phyloP scores from a whole-genome alignment of 1,284 basidiomycete genomes.

The Leucoagaricus sp. region DNA sequence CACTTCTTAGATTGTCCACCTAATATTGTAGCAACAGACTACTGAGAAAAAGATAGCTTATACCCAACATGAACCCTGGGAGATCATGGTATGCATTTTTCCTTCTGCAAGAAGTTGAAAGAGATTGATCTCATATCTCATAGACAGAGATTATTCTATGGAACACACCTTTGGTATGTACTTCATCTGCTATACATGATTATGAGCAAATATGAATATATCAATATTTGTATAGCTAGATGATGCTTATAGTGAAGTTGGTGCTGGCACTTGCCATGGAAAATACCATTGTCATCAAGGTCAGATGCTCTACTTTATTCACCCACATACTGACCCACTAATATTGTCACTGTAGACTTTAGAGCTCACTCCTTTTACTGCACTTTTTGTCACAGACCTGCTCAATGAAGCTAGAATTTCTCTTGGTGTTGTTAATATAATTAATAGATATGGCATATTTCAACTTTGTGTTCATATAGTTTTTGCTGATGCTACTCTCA shows the following conservation, averaged over 20 bases:
- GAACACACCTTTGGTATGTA: constrained; percentile 46
- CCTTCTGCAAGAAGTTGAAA: constrained; percentile 14
- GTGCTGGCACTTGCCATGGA: constrained; percentile 74
- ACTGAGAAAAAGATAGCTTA: constrained; percentile 66
- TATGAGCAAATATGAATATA: not conserved
- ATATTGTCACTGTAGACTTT: constrained; percentile 52
- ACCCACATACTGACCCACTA: no score
- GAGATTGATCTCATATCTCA: not conserved
- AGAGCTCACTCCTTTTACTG: constrained; percentile 86
- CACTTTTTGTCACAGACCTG: constrained; percentile 52
- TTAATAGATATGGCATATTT: constrained; percentile 67
- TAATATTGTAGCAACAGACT: constrained; percentile 39
- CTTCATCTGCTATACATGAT: not conserved
- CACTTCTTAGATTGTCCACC: not conserved
- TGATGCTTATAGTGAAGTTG: constrained; percentile 52
- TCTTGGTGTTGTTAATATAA: constrained; percentile 70
- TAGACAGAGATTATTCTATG: constrained; percentile 78
- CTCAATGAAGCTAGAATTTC: constrained; percentile 59
- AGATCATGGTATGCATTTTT: constrained; percentile 56
- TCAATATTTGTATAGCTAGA: not conserved
- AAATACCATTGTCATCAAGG: constrained; percentile 78
- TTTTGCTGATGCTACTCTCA: not conserved
- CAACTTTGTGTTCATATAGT: not conserved
- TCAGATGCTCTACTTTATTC: constrained; percentile 12
- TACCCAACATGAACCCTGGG: constrained; percentile 88